Percentiles rank a stretch among this genome's conserved stretches.
These are phyloP conservation scores for Globisporangium cederbergense DNA, from an alignment of 352 stramenopile genomes.

Conservation along the genomic window DNA sequence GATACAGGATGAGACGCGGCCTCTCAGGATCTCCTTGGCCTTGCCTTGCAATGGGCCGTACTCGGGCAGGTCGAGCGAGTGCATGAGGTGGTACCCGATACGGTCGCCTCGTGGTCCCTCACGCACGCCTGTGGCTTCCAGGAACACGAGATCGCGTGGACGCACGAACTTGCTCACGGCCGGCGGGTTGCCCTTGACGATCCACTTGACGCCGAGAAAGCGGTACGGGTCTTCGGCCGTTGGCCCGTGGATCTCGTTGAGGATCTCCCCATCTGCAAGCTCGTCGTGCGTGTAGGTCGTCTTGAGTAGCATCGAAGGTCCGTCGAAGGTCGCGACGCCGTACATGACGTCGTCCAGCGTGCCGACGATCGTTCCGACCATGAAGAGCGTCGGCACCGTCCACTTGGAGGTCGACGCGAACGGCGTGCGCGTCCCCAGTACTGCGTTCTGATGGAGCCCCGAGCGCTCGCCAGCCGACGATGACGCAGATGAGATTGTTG, in stretches of 20 bases:
- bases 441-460: background rate
- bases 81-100: constrained; percentile 39
- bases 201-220: constrained; percentile 26
- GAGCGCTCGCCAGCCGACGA: background rate
- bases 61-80: constrained; percentile 36
- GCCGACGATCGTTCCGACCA: constrained; percentile 45
- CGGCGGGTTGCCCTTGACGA: constrained; percentile 12
- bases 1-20: constrained; percentile 41
- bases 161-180: constrained; percentile 14
- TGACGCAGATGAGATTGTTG: too few species aligned
- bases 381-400: constrained; percentile 39
- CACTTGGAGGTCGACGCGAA: constrained; percentile 12
- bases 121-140: constrained; percentile 40
- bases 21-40: constrained; percentile 33
- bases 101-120: constrained; percentile 21
- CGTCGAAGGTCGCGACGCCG: constrained; percentile 33
- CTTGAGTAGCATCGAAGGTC: constrained; percentile 48
- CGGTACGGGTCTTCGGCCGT: constrained; percentile 21
- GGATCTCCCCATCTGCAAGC: constrained; percentile 6
- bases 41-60: constrained; percentile 27
- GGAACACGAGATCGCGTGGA: constrained; percentile 29
- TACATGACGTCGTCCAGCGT: constrained; percentile 67
- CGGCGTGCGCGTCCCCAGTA: background rate
- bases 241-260: constrained; percentile 12
- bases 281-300: constrained; percentile 47